Conservation (phyloP, 345 rosid species). For the Leavenworthia alabamica region DNA sequence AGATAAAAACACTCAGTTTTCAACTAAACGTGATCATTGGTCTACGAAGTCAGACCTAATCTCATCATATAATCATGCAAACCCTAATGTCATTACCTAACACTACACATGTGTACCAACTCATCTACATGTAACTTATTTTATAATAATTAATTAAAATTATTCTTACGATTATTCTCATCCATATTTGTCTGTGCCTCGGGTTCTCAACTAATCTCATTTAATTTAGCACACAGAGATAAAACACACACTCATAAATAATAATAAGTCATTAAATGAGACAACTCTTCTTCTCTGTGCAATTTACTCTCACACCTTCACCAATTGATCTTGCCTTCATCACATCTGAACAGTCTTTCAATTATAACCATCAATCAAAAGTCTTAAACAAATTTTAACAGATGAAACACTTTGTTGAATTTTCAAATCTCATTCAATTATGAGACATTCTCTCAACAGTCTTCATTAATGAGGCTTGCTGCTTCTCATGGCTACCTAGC, state of each 20-base stretch:
- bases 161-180: no score
- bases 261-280: slow-evolving; percentile 7
- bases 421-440: slow-evolving; percentile 25
- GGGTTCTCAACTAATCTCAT: slow-evolving; percentile 37
- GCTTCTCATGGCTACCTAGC: slow-evolving; percentile 18
- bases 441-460: slow-evolving; percentile 31
- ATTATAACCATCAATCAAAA: slow-evolving; percentile 14
- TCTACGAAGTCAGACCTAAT: slow-evolving; percentile 29
- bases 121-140: no score
- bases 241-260: not conserved
- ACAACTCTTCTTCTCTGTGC: slow-evolving; percentile 3
- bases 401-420: not conserved
- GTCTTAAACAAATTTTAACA: not conserved
- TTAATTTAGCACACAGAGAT: slow-evolving; percentile 21
- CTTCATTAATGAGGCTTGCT: slow-evolving; percentile 33
- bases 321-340: slow-evolving; percentile 18
- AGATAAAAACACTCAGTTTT: not conserved
- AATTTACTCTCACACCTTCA: slow-evolving; percentile 4
- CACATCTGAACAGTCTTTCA: not conserved
- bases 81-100: slow-evolving; percentile 30
- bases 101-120: not conserved
- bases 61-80: no score
- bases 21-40: slow-evolving; percentile 10
- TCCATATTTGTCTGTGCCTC: slow-evolving; percentile 20
- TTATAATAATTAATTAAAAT: no score